phyloP scores from a whole-genome alignment of 441 rosid species.

The Flueggea neowawraea region DNA sequence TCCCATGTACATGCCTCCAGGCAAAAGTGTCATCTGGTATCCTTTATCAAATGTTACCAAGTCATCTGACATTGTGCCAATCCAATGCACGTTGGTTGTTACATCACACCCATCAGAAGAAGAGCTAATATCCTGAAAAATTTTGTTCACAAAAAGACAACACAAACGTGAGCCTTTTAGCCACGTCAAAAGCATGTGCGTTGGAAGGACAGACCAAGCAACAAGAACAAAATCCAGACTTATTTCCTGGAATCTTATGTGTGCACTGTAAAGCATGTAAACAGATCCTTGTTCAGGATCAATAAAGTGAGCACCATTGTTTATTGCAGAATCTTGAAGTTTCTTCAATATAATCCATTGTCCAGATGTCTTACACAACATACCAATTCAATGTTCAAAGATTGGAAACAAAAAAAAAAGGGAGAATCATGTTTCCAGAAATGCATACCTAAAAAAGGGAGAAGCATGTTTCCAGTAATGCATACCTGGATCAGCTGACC shows the following conservation, averaged over 20 bases:
- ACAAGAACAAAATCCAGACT: too few species aligned
- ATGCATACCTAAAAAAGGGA: background rate
- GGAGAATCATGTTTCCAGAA: background rate
- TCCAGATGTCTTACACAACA: too few species aligned
- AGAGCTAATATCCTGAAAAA: constrained; percentile 49
- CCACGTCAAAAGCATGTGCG: too few species aligned
- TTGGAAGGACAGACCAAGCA: too few species aligned
- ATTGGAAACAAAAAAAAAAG: too few species aligned
- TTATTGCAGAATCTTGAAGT: too few species aligned
- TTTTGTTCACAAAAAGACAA: constrained; percentile 7
- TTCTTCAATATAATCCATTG: too few species aligned
- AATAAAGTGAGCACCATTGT: too few species aligned
- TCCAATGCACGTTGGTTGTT: constrained; percentile 63
- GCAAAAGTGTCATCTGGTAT: constrained; percentile 63
- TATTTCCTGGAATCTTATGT: too few species aligned
- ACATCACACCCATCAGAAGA: constrained; percentile 29
- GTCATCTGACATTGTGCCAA: constrained; percentile 47
- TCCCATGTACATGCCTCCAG: constrained; percentile 95
- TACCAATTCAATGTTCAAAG: too few species aligned
- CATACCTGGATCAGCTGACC: constrained; percentile 70
- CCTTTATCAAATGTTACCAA: constrained; percentile 65
- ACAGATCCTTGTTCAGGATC: too few species aligned
- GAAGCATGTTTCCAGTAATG: background rate
- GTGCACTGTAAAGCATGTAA: too few species aligned
- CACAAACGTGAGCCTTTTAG: background rate